Evolutionary conservation across 2,329 filamentous ascomycete species (phyloP), one percentile per base, ranked within the genome.

Genomic region (Botryotinia convoluta): DNA sequence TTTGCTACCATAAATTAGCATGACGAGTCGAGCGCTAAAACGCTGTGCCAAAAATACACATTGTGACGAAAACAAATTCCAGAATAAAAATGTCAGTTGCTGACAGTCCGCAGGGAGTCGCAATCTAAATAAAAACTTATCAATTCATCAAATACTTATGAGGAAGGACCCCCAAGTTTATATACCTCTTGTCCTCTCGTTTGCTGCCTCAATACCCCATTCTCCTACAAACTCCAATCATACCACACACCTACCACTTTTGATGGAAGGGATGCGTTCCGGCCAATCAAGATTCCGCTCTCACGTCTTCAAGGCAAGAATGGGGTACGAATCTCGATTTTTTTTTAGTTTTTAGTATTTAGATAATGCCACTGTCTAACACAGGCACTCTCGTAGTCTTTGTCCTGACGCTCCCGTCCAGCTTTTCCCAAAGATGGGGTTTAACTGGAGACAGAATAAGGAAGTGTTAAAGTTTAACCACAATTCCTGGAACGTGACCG

Each of bases 351-450:
- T 37, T 42, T 57, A 22, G 48, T 10, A 26, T 57, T 57, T 42
- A 26, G 10, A 57, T 29, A 37, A 32, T 32, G 65, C 10, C 29
- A 32, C 35, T n/a, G 48, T 57, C 10, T n/a, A 18, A 69, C 65
- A 69, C 48, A 69, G 65, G 37, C n/a, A 69, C 35, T 69, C 35
- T 57, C 51, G 65, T 44, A 48, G 65, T 29, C 65, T 69, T 44
- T 69, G 65, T 57, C 48, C 51, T 57, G 48, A 42, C 37, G 35
- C 26, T 42, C 35, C 20, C 35, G 35, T 39, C 51, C 44, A 51
- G 20, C 18, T 39, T 18, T n/a, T 18, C 35, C 26, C 48, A 4
- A 69, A 69, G 37, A 69, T 69, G 65, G 65, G 65, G n/a, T 57
- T 57, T 42, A 16, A 42, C 16, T 67, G 64, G 48, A 57, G 48